Evolutionary conservation across 805 yeast species (phyloP).

Genomic region (Pichia exigua): DNA sequence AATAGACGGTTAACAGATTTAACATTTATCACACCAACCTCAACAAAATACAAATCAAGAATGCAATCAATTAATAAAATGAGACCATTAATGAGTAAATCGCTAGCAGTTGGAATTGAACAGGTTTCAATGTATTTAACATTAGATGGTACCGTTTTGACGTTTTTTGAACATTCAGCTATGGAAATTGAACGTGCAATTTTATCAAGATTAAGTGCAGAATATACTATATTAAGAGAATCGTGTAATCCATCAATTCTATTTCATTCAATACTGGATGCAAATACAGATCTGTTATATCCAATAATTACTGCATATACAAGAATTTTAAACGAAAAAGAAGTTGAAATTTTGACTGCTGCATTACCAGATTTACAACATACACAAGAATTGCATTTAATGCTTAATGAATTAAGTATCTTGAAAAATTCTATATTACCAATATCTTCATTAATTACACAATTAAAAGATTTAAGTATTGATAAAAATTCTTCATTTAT

Average conservation of each 20-base stretch:
- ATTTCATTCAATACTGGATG: constrained; percentile 47
- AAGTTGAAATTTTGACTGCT: constrained; percentile 40
- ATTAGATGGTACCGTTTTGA: constrained; percentile 38
- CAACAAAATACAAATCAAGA: constrained; percentile 14
- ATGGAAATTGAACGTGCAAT: constrained; percentile 46
- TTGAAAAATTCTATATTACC: constrained; percentile 42
- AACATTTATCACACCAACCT: constrained; percentile 15
- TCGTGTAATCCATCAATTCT: constrained; percentile 45
- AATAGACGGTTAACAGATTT: constrained; percentile 30
- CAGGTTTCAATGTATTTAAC: constrained; percentile 46
- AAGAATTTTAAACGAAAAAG: constrained; percentile 39
- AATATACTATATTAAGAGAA: constrained; percentile 40
- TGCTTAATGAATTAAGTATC: constrained; percentile 45
- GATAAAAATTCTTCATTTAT: constrained; percentile 21
- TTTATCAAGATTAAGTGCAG: constrained; percentile 37
- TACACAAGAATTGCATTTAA: constrained; percentile 44
- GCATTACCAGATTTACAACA: constrained; percentile 38
- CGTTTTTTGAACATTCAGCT: constrained; percentile 52
- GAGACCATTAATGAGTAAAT: constrained; percentile 37
- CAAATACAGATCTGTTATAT: constrained; percentile 43
- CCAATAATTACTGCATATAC: constrained; percentile 50
- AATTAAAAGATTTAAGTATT: constrained; percentile 34
- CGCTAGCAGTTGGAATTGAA: constrained; percentile 43
- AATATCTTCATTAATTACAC: constrained; percentile 37
- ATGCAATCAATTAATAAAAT: constrained; percentile 30